Evolutionary conservation across 73 alveolate species (phyloP), one percentile per base, ranked within the genome.

Genomic region (Paramecium sexaurelia): DNA sequence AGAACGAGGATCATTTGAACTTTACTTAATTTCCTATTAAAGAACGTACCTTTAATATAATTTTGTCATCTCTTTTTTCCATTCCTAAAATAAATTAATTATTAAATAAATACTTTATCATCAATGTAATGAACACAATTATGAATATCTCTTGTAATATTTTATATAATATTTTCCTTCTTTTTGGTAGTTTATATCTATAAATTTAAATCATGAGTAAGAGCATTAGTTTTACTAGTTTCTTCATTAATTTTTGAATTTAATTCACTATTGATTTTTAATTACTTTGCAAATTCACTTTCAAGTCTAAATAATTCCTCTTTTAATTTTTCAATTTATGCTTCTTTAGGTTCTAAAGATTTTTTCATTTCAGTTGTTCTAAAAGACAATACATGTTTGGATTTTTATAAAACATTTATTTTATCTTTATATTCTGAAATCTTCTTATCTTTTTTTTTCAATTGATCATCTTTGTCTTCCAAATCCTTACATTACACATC

Each of bases 291-390:
- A 33, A 88, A 88, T 27, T 88, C 94, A 27, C 91, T 55, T 86
- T 96, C 98, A 7, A 96, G 84, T 55, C 95, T 95, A 55, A 95
- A 92, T 61, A 95, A 69, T 66, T 95, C 94, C 55, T 96, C 98
- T 55, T 96, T 95, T 19, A 95, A 92, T 61, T 84, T 85, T 55
- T 92, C 97, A 45, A 96, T 96, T 73, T 95, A 87, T 11, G 89
- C 90, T 83, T 96, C 99, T 61, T 96, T 96, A 1, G 99, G 99
- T 75, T 95, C 97, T 20, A 96, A 84, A 36, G 92, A 78, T 35
- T 95, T 96, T 47, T 95, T 82, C 98, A 96, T 96, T 92, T 96
- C 98, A 24, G 98, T 96, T 1, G 98, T 95, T 85, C 98, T 91
- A 57, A 93, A 96, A 35, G 97, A 94, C 24, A 95, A 95, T 10